These are phyloP conservation scores for Rhodosporidiobolus sp. DNA, from an alignment of 768 basidiomycete genomes.

Conservation along the genomic window DNA sequence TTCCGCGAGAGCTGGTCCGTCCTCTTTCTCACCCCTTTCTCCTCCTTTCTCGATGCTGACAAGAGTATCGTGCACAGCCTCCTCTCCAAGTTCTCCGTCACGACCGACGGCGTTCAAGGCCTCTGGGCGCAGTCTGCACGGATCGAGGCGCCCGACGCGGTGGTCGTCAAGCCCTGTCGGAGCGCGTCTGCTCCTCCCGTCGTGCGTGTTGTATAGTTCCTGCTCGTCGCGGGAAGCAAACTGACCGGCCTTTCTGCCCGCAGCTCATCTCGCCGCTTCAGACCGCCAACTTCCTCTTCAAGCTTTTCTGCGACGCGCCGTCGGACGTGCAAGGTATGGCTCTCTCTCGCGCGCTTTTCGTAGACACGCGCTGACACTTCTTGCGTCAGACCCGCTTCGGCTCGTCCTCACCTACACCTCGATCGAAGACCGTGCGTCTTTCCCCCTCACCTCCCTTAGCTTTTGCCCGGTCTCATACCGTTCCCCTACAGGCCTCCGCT, in stretches of 20 bases:
- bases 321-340: not conserved
- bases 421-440: constrained; percentile 15
- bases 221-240: rapidly evolving
- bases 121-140: constrained; percentile 68
- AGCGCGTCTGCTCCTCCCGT: constrained; percentile 52
- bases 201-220: constrained; percentile 1
- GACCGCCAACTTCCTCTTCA: constrained; percentile 76
- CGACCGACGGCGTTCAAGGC: constrained; percentile 71
- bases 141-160: constrained; percentile 50
- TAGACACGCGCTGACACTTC: not conserved
- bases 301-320: constrained; percentile 38
- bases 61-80: constrained; percentile 55
- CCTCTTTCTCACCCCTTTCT: not conserved
- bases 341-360: not conserved
- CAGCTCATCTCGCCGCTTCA: constrained; percentile 74
- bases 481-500: not conserved
- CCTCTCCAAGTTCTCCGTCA: constrained; percentile 85
- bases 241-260: not conserved
- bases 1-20: constrained; percentile 77
- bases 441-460: not conserved
- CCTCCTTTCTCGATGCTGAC: not conserved
- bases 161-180: constrained; percentile 50
- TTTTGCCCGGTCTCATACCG: rapidly evolving
- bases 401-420: constrained; percentile 25
- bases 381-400: constrained; percentile 5